Evolutionary conservation across 352 stramenopile species (phyloP), one percentile per base, ranked within the genome.

Genomic region (Phytophthora quininea): DNA sequence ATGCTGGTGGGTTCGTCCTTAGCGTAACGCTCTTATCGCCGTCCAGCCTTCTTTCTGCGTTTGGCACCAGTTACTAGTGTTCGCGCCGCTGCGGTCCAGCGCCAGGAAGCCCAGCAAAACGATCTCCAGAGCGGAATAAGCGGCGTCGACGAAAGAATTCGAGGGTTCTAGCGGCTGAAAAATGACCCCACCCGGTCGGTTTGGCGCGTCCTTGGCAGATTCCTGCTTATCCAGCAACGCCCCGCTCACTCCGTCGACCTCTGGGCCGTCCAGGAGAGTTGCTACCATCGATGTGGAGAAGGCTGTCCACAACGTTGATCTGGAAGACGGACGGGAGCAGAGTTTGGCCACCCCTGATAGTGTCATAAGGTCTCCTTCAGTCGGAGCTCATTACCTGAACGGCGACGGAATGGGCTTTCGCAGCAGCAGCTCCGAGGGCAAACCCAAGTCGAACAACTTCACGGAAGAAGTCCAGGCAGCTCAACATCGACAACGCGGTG

Each of bases 181-280:
- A 1, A 49, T 49, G 43, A 24, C 43, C 4, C 43, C 43, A 29
- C 12, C 19, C 42, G 32, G 15, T 45, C 37, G 54, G 40, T 24
- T 49, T 19, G 49, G 19, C n/a, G 55, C 50, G 1, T 74, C 67
- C 10, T 67, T 71, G 61, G 45, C 5, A 3, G 62, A 70, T 32
- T 71, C 61, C 7, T 74, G 61, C 50, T 45, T 74, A 50, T 74
- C 67, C 1, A 74, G 60, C 30, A 70, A 64, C 31, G 67, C 49
- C 2, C 52, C 67, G 38, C 62, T 67, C 1, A 60, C 61, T 27
- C 67, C 67, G 14, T 56, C 45, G 14, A 45, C 61, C 24, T 62
- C 56, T 24, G 66, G 62, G 9, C 48, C 31, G 12, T 66, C 49
- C 1, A 59, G 56, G 35, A 45, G 52, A 1, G 45, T 38, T 12